Base-by-base conservation (phyloP, 2,329 filamentous ascomycete genomes). In the Clonostachys byssicola region DNA sequence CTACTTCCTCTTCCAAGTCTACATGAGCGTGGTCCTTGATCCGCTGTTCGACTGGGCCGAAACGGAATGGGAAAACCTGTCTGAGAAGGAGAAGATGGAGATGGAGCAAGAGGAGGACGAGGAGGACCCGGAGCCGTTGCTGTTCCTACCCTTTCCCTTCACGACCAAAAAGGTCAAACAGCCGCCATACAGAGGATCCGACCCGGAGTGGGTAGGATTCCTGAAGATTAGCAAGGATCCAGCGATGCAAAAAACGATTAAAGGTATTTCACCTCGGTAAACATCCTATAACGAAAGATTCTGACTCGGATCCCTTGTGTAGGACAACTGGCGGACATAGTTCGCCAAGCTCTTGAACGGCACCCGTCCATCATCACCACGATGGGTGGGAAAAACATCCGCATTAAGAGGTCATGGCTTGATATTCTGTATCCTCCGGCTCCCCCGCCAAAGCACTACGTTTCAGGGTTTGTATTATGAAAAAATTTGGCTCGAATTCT, bases 161-260 rank as follows among this genome's bases (percentile, higher is more conserved):
- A 81, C 78, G 3, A 78, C 72, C 1, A 72, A 71, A 44, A 54
- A 68, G 48, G 63, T 81, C 16, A 64, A 70, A 14, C 70, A 74
- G 33, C 58, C 63, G 33, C 76, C 75, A 3, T 85, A 83, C 58
- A 70, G 68, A 50, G 73, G 73, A 45, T 68, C 66, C 23, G 81
- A 85, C 53, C 82, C 83, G 4, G 85, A 88, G 60, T 87, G 80
- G 81, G 67, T 72, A 51, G 69, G 72, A 43, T 88, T 84, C 52
- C 57, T 82, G 14, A 75, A 74, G 47, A 66, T 86, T n/a, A 79
- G 74, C 51, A 74, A 73, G 51, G 74, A 86, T 50, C 61, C 58
- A 13, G 61, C 74, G 40, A 65, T 75, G 10, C 65, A 78, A 20
- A 57, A 72, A 16, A 59, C 66, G 18, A 73, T 85, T 30, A 71